phyloP scores from a whole-genome alignment of 441 rosid species.

The Arabidopsis lyrata region DNA sequence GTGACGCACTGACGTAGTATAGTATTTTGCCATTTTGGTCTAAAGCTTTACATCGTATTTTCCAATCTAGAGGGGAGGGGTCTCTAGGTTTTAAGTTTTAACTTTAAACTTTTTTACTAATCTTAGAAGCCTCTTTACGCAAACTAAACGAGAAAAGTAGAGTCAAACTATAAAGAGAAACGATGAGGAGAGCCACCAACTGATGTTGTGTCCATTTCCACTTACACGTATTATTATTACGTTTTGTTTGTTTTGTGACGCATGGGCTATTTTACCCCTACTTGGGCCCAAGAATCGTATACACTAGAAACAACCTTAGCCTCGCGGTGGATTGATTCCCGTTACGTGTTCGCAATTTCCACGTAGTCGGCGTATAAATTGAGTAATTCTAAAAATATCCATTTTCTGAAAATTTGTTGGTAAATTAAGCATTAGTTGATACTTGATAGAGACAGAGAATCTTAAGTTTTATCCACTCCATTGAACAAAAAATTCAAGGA shows the following conservation, averaged over 20 bases:
- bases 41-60: background rate
- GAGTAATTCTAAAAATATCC: background rate
- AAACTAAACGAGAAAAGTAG: slow-evolving; percentile 10
- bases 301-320: slow-evolving; percentile 21
- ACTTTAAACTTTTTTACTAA: background rate
- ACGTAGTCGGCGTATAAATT: background rate
- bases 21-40: background rate
- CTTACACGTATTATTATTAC: slow-evolving; percentile 31
- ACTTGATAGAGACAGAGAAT: background rate
- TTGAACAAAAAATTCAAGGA: background rate
- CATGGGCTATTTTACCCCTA: slow-evolving; percentile 15
- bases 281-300: slow-evolving; percentile 20
- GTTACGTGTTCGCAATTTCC: slow-evolving; percentile 37
- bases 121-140: background rate
- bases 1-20: background rate
- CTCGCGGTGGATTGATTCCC: slow-evolving; percentile 29
- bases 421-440: background rate
- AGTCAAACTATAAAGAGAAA: slow-evolving; percentile 23
- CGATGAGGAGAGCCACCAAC: slow-evolving; percentile 36
- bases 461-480: slow-evolving; percentile 16
- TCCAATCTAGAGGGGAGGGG: background rate
- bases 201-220: slow-evolving; percentile 26
- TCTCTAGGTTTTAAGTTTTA: background rate
- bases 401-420: background rate
- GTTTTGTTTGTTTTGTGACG: slow-evolving; percentile 28